A percentile compares a stretch with the other conserved stretches of the same genome.
These are phyloP conservation scores for Emydomyces testavorans DNA, from an alignment of 2,329 filamentous ascomycete genomes.

Conservation along the genomic window DNA sequence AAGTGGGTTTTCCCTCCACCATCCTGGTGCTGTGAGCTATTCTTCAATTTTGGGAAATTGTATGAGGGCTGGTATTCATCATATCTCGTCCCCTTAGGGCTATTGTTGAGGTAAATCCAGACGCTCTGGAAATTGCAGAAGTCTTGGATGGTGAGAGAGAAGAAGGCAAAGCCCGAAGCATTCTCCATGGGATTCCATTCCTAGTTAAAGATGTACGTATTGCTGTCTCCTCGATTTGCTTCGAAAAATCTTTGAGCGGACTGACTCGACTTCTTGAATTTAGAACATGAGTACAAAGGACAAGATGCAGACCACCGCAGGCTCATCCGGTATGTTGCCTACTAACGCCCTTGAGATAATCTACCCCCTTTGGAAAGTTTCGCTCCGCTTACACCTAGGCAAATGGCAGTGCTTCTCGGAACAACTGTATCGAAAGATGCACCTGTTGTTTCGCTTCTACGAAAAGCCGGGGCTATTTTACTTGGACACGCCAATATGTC, in stretches of 20 bases:
- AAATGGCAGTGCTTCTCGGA: constrained; percentile 37
- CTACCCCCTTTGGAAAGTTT: background rate
- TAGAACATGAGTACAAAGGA: constrained; percentile 55
- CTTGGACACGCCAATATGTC: constrained; percentile 59
- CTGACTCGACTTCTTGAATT: background rate
- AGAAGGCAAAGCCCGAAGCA: constrained; percentile 47
- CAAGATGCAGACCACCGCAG: constrained; percentile 62
- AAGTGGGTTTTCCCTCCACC: constrained; percentile 4
- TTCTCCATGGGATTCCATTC: constrained; percentile 64
- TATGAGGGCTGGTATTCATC: background rate
- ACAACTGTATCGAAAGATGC: constrained; percentile 56
- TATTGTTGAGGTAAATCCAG: constrained; percentile 57
- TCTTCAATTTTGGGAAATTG: background rate
- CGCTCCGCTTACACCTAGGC: background rate
- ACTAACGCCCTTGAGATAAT: background rate
- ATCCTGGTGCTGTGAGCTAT: background rate
- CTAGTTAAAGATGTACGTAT: constrained; percentile 51
- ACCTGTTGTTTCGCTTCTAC: constrained; percentile 49
- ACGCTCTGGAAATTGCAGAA: constrained; percentile 51
- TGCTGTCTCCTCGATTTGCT: background rate
- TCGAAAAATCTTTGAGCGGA: background rate
- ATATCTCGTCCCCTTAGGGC: constrained; percentile 19
- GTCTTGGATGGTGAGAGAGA: constrained; percentile 50
- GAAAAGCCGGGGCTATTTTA: constrained; percentile 55
- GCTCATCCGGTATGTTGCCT: constrained; percentile 47